These are phyloP conservation scores for Penicillium herquei DNA, from an alignment of 495 filamentous ascomycete species.

Conservation along the genomic window DNA sequence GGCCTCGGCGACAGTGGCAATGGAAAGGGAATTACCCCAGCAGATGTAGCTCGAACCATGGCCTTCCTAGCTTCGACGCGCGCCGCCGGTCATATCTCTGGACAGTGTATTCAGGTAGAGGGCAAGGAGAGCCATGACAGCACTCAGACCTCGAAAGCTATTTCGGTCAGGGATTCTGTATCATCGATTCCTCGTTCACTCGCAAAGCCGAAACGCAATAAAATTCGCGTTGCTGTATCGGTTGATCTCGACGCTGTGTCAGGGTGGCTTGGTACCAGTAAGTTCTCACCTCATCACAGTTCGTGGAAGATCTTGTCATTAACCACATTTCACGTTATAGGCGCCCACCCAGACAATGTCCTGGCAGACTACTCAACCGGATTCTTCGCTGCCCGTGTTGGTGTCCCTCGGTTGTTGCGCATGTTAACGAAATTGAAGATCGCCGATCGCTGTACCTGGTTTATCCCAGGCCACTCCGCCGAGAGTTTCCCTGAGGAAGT, in stretches of 20 bases:
- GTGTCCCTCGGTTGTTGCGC: slow-evolving; percentile 57
- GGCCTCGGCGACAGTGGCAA: slow-evolving; percentile 15
- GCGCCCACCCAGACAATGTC: slow-evolving; percentile 11
- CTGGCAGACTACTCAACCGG: slow-evolving; percentile 59
- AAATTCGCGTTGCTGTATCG: slow-evolving; percentile 52
- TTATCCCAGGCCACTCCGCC: slow-evolving; percentile 61
- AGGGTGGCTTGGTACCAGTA: slow-evolving; percentile 58
- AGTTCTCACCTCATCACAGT: background rate
- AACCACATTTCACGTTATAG: background rate
- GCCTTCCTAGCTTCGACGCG: slow-evolving; percentile 53
- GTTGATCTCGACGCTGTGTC: slow-evolving; percentile 62
- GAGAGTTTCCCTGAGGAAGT: slow-evolving; percentile 59
- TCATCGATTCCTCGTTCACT: slow-evolving; percentile 25
- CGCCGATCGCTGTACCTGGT: slow-evolving; percentile 57
- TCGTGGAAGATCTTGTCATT: background rate
- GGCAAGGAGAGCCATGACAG: slow-evolving; percentile 40
- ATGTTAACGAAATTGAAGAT: slow-evolving; percentile 55
- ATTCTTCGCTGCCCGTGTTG: slow-evolving; percentile 58
- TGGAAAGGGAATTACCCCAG: slow-evolving; percentile 44
- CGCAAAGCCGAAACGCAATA: slow-evolving; percentile 30
- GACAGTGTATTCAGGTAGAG: slow-evolving; percentile 51
- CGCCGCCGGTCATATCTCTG: slow-evolving; percentile 54
- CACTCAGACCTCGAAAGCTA: background rate
- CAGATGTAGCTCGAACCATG: slow-evolving; percentile 51
- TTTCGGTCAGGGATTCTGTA: slow-evolving; percentile 1